Conservation (phyloP, 2,329 filamentous ascomycete genomes). For the Aspergillus nomiae region DNA sequence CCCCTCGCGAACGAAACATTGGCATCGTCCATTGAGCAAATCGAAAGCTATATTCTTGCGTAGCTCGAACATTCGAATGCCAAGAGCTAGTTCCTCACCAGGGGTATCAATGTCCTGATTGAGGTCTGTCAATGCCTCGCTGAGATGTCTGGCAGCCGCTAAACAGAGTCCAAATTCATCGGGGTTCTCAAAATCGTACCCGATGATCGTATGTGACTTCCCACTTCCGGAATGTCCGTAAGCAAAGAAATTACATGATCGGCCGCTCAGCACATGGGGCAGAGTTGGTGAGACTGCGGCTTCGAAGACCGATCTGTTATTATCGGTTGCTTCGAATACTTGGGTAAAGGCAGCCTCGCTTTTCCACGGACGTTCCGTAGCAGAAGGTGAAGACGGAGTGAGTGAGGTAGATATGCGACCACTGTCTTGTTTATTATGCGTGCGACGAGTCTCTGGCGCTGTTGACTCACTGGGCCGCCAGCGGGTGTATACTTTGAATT, state of each 20-base stretch:
- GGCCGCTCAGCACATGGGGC: constrained; percentile 36
- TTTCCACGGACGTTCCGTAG: constrained; percentile 23
- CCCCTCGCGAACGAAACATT: constrained; percentile 47
- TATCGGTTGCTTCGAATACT: constrained; percentile 23
- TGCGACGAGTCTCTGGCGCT: neutral
- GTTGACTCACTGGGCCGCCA: neutral
- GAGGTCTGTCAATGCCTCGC: constrained; percentile 25
- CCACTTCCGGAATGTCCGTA: constrained; percentile 49
- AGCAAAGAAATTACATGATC: constrained; percentile 46
- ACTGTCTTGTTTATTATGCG: neutral
- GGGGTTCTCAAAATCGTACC: constrained; percentile 42
- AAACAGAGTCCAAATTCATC: constrained; percentile 42
- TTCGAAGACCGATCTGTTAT: constrained; percentile 33
- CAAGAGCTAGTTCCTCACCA: constrained; percentile 34
- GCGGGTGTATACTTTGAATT: constrained; percentile 1
- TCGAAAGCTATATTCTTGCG: constrained; percentile 47
- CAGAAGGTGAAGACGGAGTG: neutral
- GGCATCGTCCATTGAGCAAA: constrained; percentile 40
- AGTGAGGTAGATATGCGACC: neutral
- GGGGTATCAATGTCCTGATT: constrained; percentile 21
- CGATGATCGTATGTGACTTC: constrained; percentile 47
- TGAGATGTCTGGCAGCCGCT: constrained; percentile 35
- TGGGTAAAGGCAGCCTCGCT: constrained; percentile 25
- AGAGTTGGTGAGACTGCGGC: constrained; percentile 37
- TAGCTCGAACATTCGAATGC: constrained; percentile 45